These are phyloP conservation scores for Plasmodium knowlesi DNA, from an alignment of 169 alveolate species.

Conservation along the genomic window DNA sequence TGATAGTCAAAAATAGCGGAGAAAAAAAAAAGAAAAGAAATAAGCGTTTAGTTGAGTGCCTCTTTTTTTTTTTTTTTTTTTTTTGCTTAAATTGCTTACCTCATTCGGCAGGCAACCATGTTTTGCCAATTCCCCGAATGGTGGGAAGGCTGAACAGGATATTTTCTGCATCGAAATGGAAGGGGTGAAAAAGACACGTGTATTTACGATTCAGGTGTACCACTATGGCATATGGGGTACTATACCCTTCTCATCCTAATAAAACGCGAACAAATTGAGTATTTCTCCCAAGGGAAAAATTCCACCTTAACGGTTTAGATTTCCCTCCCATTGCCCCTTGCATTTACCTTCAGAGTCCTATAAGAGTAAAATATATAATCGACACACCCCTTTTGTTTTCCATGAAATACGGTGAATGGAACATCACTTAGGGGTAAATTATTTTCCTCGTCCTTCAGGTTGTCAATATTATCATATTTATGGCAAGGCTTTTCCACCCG, in stretches of 20 bases:
- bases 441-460: constrained; percentile 20
- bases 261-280: neutral
- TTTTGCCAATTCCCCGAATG: constrained; percentile 41
- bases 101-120: constrained; percentile 71
- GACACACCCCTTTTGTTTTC: constrained; percentile 89
- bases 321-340: neutral
- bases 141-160: constrained; percentile 39
- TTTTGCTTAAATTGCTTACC: constrained; percentile 4
- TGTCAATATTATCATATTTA: constrained; percentile 46
- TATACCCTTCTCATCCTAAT: neutral
- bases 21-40: constrained; percentile 15
- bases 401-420: constrained; percentile 89
- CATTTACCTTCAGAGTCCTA: constrained; percentile 73
- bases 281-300: neutral
- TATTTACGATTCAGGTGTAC: constrained; percentile 11
- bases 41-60: neutral
- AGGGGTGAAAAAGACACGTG: neutral
- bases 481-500: constrained; percentile 26
- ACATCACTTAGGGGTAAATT: constrained; percentile 20
- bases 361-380: constrained; percentile 86
- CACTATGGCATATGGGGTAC: neutral
- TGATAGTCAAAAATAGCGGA: neutral
- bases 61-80: neutral
- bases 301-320: neutral
- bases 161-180: constrained; percentile 22